Conservation (phyloP, 495 filamentous ascomycete species). For the Penicillium bovifimosum region DNA sequence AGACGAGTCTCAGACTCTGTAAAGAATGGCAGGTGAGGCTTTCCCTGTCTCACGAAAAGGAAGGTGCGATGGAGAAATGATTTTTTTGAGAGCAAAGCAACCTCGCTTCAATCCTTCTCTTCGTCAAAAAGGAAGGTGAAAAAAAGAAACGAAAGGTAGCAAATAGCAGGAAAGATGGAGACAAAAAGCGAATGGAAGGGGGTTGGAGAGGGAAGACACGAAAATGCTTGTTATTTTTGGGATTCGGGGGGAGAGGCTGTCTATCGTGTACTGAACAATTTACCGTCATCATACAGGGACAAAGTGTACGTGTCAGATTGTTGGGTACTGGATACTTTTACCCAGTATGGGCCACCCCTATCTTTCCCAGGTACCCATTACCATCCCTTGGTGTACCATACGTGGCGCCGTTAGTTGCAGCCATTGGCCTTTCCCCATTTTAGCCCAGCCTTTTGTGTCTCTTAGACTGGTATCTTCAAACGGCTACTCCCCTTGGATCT, state of each 20-base stretch:
- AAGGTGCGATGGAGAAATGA: conserved; percentile 18
- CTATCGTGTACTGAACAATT: conserved; percentile 21
- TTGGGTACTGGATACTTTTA: conserved; percentile 14
- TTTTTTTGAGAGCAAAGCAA: conserved; percentile 20
- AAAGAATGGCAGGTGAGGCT: conserved; percentile 3
- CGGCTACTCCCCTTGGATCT: not conserved
- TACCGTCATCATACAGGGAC: conserved; percentile 21
- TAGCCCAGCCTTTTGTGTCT: not conserved
- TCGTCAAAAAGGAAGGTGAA: conserved; percentile 11
- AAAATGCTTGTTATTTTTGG: conserved; percentile 39
- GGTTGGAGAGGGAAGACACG: conserved; percentile 19
- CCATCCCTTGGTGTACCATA: conserved; percentile 7
- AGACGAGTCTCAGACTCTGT: conserved; percentile 2
- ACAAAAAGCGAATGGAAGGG: conserved; percentile 33
- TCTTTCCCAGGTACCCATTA: conserved; percentile 8
- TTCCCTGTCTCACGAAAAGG: not conserved
- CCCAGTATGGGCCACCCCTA: conserved; percentile 1
- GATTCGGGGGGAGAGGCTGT: conserved; percentile 18
- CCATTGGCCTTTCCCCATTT: not conserved
- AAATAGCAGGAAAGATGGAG: conserved; percentile 23
- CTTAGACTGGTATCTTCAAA: not conserved
- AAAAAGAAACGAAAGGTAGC: conserved; percentile 23
- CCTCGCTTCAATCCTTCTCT: conserved; percentile 19
- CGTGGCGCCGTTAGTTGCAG: not conserved
- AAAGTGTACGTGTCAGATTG: conserved; percentile 13